Evolutionary conservation across 495 filamentous ascomycete species (phyloP).

Genomic region (Xylaria flabelliformis): DNA sequence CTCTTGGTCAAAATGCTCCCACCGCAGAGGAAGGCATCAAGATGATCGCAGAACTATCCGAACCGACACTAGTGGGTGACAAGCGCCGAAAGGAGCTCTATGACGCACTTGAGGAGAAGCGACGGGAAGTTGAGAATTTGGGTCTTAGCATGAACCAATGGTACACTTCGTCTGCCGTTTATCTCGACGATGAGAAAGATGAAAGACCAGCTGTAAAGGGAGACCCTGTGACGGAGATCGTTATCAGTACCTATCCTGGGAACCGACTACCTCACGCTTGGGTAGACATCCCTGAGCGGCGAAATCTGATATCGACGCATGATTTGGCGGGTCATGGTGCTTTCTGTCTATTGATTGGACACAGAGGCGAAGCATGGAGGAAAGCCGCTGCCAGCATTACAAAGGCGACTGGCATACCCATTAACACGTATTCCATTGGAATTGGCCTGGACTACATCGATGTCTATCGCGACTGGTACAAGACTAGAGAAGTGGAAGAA

Average conservation of each 20-base stretch:
- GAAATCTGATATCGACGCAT: constrained; percentile 53
- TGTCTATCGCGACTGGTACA: constrained; percentile 59
- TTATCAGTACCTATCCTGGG: constrained; percentile 57
- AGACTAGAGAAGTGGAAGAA: constrained; percentile 54
- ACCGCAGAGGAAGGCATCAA: constrained; percentile 41
- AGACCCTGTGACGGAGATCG: constrained; percentile 43
- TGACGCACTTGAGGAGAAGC: constrained; percentile 47
- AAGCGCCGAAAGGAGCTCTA: constrained; percentile 44
- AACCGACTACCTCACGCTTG: constrained; percentile 61
- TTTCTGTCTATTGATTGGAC: constrained; percentile 57
- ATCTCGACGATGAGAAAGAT: constrained; percentile 46
- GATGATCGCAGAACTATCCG: constrained; percentile 43
- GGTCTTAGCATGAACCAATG: constrained; percentile 60
- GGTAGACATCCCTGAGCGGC: constrained; percentile 53
- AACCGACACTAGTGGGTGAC: constrained; percentile 43
- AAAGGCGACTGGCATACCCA: constrained; percentile 43
- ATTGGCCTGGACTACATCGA: constrained; percentile 59
- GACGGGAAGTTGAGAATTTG: constrained; percentile 56
- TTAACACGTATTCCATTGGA: constrained; percentile 55
- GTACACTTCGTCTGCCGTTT: constrained; percentile 47
- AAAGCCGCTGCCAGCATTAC: constrained; percentile 46
- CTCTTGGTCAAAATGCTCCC: constrained; percentile 49
- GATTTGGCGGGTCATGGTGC: constrained; percentile 59
- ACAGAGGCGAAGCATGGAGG: constrained; percentile 59
- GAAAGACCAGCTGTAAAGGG: constrained; percentile 34